Conservation (phyloP, 257 asterid genomes). For the Nicotiana noctiflora region DNA sequence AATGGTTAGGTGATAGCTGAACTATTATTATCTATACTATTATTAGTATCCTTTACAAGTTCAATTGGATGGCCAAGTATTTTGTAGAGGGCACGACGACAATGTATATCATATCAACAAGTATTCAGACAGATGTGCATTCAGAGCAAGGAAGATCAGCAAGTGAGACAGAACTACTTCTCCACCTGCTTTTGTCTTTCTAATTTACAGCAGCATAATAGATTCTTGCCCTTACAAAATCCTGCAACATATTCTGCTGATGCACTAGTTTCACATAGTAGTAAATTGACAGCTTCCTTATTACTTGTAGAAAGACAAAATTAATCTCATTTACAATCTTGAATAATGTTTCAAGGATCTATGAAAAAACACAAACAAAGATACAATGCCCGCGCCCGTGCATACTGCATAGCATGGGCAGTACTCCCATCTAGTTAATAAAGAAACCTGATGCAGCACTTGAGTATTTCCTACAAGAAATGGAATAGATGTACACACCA, state of each 20-base stretch:
- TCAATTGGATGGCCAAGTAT: too few species aligned
- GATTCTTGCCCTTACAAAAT: too few species aligned
- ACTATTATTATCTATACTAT: too few species aligned
- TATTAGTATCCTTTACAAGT: too few species aligned
- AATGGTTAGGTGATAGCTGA: too few species aligned
- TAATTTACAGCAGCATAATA: too few species aligned
- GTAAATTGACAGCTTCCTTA: not conserved
- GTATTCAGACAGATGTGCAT: too few species aligned
- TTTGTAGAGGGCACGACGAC: too few species aligned
- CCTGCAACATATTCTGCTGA: too few species aligned
- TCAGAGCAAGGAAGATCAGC: not conserved
- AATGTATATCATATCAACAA: too few species aligned
- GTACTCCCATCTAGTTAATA: not conserved
- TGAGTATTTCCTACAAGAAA: not conserved
- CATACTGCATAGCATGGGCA: not conserved
- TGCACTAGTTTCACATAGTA: conserved; percentile 55
- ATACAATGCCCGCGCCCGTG: not conserved
- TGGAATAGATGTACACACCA: not conserved
- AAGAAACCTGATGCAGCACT: not conserved
- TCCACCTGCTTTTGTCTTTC: not conserved
- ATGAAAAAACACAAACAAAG: not conserved
- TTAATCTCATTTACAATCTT: not conserved
- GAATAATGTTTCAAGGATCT: not conserved
- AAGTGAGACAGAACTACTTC: not conserved
- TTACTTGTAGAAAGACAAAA: not conserved